These are phyloP conservation scores for Penicillium manginii DNA, from an alignment of 495 filamentous ascomycete genomes.

Conservation along the genomic window DNA sequence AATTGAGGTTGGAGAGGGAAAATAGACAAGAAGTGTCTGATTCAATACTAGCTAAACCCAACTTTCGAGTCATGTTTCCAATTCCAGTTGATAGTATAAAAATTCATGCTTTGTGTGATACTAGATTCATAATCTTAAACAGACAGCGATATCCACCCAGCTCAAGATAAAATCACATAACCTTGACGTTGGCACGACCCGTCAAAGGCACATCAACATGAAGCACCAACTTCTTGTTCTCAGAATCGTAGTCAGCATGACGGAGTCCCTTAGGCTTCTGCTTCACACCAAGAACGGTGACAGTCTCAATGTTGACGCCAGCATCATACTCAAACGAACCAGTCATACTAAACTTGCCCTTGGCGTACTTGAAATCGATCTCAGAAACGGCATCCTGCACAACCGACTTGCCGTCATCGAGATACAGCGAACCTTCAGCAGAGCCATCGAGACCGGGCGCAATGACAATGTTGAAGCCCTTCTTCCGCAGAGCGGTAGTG, in stretches of 20 bases:
- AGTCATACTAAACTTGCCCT: constrained; percentile 52
- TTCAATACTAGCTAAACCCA: too few relatives aligned
- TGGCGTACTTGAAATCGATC: constrained; percentile 57
- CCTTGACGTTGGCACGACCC: background rate
- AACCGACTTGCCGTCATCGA: constrained; percentile 65
- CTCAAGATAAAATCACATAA: background rate
- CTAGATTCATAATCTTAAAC: too few relatives aligned
- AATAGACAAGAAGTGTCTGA: too few relatives aligned
- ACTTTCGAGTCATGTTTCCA: too few relatives aligned
- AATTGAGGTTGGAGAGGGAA: too few relatives aligned
- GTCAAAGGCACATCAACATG: constrained; percentile 26
- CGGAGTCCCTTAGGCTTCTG: constrained; percentile 10
- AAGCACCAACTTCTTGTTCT: constrained; percentile 22
- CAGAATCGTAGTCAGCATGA: constrained; percentile 19
- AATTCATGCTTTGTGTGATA: too few relatives aligned
- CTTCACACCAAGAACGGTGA: constrained; percentile 56
- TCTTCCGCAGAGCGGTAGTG: constrained; percentile 67
- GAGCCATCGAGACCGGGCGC: constrained; percentile 58
- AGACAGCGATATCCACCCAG: background rate
- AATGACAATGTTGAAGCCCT: constrained; percentile 72
- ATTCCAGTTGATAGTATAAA: too few relatives aligned
- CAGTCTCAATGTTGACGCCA: constrained; percentile 45
- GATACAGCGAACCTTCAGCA: constrained; percentile 58
- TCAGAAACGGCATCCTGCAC: constrained; percentile 50
- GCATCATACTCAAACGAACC: constrained; percentile 56